Percentiles rank a stretch among this genome's conserved stretches.
Conservation (phyloP, 2,329 filamentous ascomycete species). For the Diaporthe vaccinii region DNA sequence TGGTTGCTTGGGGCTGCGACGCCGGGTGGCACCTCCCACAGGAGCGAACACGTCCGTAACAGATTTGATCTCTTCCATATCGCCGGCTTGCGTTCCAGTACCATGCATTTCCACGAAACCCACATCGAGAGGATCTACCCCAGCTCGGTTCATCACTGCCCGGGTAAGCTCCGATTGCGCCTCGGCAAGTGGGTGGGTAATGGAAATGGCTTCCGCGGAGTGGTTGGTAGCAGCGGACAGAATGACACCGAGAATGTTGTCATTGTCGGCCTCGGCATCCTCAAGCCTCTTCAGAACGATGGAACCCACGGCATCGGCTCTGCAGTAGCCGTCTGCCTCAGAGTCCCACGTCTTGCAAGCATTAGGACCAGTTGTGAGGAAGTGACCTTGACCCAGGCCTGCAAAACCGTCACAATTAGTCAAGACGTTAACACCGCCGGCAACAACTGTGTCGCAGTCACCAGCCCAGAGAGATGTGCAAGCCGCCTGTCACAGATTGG, state of each 20-base stretch:
- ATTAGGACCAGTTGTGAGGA: slow-evolving; percentile 64
- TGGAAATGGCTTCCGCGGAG: slow-evolving; percentile 77
- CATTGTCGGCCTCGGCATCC: slow-evolving; percentile 67
- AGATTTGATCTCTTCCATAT: slow-evolving; percentile 74
- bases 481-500: slow-evolving; percentile 59
- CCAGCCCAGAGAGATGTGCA: slow-evolving; percentile 75
- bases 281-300: slow-evolving; percentile 65
- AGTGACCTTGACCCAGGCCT: slow-evolving; percentile 74
- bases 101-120: slow-evolving; percentile 79
- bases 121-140: slow-evolving; percentile 67
- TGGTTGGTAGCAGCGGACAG: slow-evolving; percentile 77
- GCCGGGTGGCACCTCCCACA: slow-evolving; percentile 53
- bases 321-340: slow-evolving; percentile 71
- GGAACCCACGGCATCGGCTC: slow-evolving; percentile 62
- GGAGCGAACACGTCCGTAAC: slow-evolving; percentile 72
- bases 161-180: slow-evolving; percentile 73
- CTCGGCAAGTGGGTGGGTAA: slow-evolving; percentile 77
- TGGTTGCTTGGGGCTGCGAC: slow-evolving; percentile 58
- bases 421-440: slow-evolving; percentile 75
- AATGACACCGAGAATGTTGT: slow-evolving; percentile 75
- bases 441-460: slow-evolving; percentile 75
- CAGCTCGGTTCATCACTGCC: slow-evolving; percentile 68
- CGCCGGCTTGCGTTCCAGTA: slow-evolving; percentile 79
- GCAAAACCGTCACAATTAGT: slow-evolving; percentile 77
- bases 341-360: slow-evolving; percentile 70